Percentiles rank a stretch among this genome's conserved stretches.
These are phyloP conservation scores for Russula brevipes DNA, from an alignment of 768 basidiomycete genomes.

Conservation along the genomic window DNA sequence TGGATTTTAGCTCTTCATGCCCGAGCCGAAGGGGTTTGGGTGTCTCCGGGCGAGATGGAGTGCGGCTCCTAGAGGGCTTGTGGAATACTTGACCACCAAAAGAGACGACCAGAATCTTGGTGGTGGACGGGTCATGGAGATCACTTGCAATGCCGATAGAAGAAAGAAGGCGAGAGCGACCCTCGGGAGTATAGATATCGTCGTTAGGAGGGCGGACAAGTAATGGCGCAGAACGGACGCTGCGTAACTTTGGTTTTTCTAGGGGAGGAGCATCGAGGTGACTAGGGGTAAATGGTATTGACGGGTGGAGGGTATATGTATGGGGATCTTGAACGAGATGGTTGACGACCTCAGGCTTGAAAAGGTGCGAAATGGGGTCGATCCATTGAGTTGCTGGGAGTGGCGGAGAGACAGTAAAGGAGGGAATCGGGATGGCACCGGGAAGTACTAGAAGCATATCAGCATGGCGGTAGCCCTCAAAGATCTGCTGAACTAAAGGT, in stretches of 20 bases:
- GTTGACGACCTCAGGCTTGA: constrained; percentile 42
- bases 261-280: background rate
- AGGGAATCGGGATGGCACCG: constrained; percentile 71
- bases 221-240: constrained; percentile 53
- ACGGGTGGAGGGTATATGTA: constrained; percentile 36
- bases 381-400: constrained; percentile 67
- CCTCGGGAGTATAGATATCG: constrained; percentile 47
- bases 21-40: background rate
- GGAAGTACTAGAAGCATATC: constrained; percentile 67
- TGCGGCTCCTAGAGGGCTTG: constrained; percentile 42
- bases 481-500: constrained; percentile 61
- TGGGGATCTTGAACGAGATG: constrained; percentile 37
- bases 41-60: constrained; percentile 24
- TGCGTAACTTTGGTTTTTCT: constrained; percentile 34
- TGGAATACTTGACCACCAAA: constrained; percentile 77
- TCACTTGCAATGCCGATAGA: constrained; percentile 55
- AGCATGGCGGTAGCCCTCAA: constrained; percentile 62
- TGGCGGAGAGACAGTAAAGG: constrained; percentile 48
- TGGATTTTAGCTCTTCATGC: background rate
- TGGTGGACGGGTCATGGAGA: constrained; percentile 42
- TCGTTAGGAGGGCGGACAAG: constrained; percentile 56
- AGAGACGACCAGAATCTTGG: constrained; percentile 68
- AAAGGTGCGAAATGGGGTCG: constrained; percentile 41
- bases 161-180: constrained; percentile 49
- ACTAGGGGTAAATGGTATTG: constrained; percentile 37